Evolutionary conservation across 768 basidiomycete species (phyloP).

Genomic region (Mycena haematopus): DNA sequence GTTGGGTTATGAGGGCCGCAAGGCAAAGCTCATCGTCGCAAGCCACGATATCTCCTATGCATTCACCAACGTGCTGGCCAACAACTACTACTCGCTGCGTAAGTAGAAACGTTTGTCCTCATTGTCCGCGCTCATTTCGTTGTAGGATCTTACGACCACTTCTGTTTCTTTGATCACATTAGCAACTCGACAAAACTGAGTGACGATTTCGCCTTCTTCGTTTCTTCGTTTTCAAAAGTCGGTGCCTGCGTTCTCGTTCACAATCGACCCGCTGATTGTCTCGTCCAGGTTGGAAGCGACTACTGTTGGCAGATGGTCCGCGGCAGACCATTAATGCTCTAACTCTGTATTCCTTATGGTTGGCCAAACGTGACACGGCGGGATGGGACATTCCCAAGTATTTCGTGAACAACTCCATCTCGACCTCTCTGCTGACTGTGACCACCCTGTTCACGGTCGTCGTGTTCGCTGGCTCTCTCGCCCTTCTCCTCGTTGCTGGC

Average conservation of each 20-base stretch:
- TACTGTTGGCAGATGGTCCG: constrained; percentile 91
- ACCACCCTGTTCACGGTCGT: constrained; percentile 90
- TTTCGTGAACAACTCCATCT: constrained; percentile 75
- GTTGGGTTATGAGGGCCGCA: constrained; percentile 92
- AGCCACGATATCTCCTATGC: constrained; percentile 98
- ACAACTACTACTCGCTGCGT: constrained; percentile 96
- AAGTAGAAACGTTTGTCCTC: constrained; percentile 38
- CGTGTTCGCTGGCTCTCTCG: constrained; percentile 84
- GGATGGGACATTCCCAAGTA: constrained; percentile 82
- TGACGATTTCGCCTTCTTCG: constrained; percentile 98
- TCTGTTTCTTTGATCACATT: constrained; percentile 98
- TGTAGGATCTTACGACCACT: constrained; percentile 92
- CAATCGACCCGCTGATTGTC: background rate
- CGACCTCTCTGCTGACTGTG: constrained; percentile 84
- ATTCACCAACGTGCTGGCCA: constrained; percentile 97
- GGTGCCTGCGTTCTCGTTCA: background rate
- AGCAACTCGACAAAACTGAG: constrained; percentile 93
- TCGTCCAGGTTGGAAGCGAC: constrained; percentile 79
- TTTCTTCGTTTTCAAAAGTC: constrained; percentile 99
- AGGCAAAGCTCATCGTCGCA: constrained; percentile 91
- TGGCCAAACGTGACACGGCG: constrained; percentile 45
- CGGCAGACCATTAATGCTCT: constrained; percentile 98
- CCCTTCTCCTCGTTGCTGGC: constrained; percentile 83
- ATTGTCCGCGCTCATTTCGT: constrained; percentile 18
- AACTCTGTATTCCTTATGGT: constrained; percentile 90